A percentile compares a stretch with the other conserved stretches of the same genome.
These are phyloP conservation scores for Candida buenavistaensis DNA, from an alignment of 1,139 yeast species.

Conservation along the genomic window DNA sequence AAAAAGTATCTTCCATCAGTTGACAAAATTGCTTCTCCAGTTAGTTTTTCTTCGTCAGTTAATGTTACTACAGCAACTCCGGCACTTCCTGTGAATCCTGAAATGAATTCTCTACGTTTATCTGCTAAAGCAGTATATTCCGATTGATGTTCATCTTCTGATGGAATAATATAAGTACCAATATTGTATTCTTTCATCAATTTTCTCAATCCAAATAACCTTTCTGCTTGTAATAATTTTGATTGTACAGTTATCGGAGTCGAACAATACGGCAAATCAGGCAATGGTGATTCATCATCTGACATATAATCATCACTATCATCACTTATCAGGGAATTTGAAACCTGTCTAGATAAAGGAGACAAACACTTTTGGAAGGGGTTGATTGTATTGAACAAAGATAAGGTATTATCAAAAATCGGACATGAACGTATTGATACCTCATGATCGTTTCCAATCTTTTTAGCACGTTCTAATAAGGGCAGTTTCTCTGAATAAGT, in stretches of 20 bases:
- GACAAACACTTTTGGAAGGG: slow-evolving; percentile 22
- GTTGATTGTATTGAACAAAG: slow-evolving; percentile 18
- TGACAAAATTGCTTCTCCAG: slow-evolving; percentile 48
- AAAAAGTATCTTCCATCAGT: slow-evolving; percentile 60
- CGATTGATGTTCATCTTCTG: slow-evolving; percentile 62
- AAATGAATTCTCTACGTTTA: slow-evolving; percentile 48
- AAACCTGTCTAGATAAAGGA: slow-evolving; percentile 10
- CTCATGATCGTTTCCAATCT: slow-evolving; percentile 16
- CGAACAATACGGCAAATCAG: slow-evolving; percentile 26
- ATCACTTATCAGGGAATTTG: slow-evolving; percentile 4
- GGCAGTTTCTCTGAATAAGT: slow-evolving; percentile 24
- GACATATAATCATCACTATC: slow-evolving; percentile 15
- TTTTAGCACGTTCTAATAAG: slow-evolving; percentile 16
- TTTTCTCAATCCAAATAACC: slow-evolving; percentile 33
- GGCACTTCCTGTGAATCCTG: slow-evolving; percentile 60
- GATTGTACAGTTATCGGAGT: slow-evolving; percentile 13
- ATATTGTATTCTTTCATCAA: slow-evolving; percentile 43
- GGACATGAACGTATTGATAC: slow-evolving; percentile 23
- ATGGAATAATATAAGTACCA: slow-evolving; percentile 55
- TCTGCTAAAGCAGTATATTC: slow-evolving; percentile 55
- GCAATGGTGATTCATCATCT: slow-evolving; percentile 26
- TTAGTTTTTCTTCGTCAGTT: slow-evolving; percentile 26
- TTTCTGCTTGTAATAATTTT: slow-evolving; percentile 17
- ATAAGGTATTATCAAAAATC: slow-evolving; percentile 22
- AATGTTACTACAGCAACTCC: slow-evolving; percentile 55